These are phyloP conservation scores for Cynara cardunculus DNA, from an alignment of 129 eudicot genomes.

Conservation along the genomic window DNA sequence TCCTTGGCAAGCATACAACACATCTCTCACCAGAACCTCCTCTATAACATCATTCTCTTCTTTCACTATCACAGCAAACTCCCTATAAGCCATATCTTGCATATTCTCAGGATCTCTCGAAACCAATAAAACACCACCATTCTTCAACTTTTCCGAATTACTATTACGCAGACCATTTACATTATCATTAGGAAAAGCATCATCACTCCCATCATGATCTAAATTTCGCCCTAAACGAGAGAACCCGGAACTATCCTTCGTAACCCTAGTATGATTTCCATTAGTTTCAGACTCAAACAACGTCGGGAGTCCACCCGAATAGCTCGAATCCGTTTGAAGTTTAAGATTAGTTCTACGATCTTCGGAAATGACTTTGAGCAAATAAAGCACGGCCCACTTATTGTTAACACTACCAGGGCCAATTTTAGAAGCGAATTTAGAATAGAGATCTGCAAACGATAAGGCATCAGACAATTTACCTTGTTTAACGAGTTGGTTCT, in stretches of 20 bases:
- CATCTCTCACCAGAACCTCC: constrained; percentile 90
- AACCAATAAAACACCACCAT: constrained; percentile 68
- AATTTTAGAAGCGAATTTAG: constrained; percentile 60
- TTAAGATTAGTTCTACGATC: constrained; percentile 45
- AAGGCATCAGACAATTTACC: constrained; percentile 88
- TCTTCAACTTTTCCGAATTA: constrained; percentile 36
- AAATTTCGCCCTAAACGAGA: constrained; percentile 22
- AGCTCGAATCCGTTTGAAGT: constrained; percentile 13
- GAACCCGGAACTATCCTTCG: constrained; percentile 9
- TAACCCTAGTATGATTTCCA: constrained; percentile 28
- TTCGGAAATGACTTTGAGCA: constrained; percentile 78
- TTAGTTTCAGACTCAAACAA: constrained; percentile 37
- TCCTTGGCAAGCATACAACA: constrained; percentile 94
- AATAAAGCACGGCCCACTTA: constrained; percentile 89
- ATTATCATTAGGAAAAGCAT: not conserved
- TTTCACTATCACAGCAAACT: constrained; percentile 54
- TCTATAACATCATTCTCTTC: constrained; percentile 84
- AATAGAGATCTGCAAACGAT: constrained; percentile 71
- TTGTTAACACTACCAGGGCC: constrained; percentile 83
- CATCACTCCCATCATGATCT: constrained; percentile 17
- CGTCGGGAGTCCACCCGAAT: constrained; percentile 59
- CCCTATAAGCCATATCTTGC: constrained; percentile 75
- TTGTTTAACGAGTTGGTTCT: constrained; percentile 67
- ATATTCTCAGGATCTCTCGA: constrained; percentile 71
- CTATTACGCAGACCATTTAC: constrained; percentile 12